Evolutionary conservation across 306 rosid species (phyloP).

Genomic region (Quercus gilva): DNA sequence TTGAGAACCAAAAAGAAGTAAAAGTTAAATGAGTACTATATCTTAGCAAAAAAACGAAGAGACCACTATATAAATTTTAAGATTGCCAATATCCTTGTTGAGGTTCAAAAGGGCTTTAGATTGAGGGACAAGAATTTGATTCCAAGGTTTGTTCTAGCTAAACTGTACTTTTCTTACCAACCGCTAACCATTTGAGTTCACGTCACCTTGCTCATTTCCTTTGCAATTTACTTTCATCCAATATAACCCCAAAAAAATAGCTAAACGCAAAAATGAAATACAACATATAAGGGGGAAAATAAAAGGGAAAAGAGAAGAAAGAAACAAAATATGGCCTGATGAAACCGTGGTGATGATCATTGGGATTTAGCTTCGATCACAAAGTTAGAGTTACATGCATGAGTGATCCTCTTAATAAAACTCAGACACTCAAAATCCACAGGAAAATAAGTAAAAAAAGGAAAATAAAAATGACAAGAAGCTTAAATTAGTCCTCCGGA

Average conservation of each 20-base stretch:
- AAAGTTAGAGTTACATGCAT: neutral
- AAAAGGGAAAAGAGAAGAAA: neutral
- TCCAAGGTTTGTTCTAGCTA: conserved; percentile 30
- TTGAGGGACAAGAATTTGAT: conserved; percentile 16
- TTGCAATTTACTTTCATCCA: neutral
- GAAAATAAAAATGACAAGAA: neutral
- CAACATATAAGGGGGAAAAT: neutral
- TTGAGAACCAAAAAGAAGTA: too few relatives aligned
- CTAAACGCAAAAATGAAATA: neutral
- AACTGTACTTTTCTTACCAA: conserved; percentile 41
- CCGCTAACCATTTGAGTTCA: conserved; percentile 21
- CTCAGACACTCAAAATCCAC: conserved; percentile 29
- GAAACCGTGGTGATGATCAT: neutral
- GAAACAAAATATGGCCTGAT: neutral
- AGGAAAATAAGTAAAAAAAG: neutral
- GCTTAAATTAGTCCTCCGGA: neutral
- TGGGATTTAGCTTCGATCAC: neutral
- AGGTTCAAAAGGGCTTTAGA: neutral
- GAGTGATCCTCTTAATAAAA: conserved; percentile 38
- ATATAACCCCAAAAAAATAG: neutral
- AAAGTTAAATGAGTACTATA: too few relatives aligned
- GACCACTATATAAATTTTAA: too few relatives aligned
- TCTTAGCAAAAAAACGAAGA: too few relatives aligned
- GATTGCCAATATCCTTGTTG: neutral
- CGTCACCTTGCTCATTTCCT: conserved; percentile 5